Evolutionary conservation across 202 grass and related monocot species (phyloP).

Genomic region (Alloteropsis angusta): DNA sequence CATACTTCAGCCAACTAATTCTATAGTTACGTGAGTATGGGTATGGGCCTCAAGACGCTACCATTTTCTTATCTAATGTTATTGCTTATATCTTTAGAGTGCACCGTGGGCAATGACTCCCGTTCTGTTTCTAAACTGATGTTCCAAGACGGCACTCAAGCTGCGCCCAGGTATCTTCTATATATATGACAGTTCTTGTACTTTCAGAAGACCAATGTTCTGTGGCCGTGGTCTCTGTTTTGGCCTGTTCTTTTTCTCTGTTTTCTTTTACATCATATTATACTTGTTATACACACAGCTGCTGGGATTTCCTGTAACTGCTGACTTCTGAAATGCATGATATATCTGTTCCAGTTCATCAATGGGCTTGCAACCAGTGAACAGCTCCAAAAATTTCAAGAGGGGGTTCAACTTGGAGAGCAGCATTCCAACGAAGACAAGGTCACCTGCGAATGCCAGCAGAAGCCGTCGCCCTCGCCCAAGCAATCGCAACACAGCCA

Average conservation of each 20-base stretch:
- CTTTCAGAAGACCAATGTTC: background rate
- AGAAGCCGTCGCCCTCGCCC: background rate
- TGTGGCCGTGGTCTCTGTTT: background rate
- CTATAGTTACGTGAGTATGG: background rate
- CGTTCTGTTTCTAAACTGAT: constrained; percentile 16
- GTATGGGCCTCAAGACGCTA: background rate
- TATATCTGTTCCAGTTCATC: constrained; percentile 8
- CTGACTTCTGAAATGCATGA: background rate
- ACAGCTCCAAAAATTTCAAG: background rate
- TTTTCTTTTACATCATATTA: background rate
- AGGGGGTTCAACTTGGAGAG: background rate
- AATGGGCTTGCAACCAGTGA: background rate
- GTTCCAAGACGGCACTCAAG: constrained; percentile 15
- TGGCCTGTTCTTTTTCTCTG: background rate
- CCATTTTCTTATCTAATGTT: background rate
- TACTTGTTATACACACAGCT: background rate
- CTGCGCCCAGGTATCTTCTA: constrained; percentile 28
- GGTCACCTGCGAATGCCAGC: background rate
- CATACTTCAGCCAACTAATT: background rate
- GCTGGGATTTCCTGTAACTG: too few relatives aligned
- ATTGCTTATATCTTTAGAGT: background rate
- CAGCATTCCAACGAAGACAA: background rate
- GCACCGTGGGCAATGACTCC: background rate
- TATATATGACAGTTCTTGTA: background rate
- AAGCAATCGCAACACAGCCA: background rate